These are phyloP conservation scores for Chaetothyriales sp. DNA, from an alignment of 2,329 filamentous ascomycete species.

Conservation along the genomic window DNA sequence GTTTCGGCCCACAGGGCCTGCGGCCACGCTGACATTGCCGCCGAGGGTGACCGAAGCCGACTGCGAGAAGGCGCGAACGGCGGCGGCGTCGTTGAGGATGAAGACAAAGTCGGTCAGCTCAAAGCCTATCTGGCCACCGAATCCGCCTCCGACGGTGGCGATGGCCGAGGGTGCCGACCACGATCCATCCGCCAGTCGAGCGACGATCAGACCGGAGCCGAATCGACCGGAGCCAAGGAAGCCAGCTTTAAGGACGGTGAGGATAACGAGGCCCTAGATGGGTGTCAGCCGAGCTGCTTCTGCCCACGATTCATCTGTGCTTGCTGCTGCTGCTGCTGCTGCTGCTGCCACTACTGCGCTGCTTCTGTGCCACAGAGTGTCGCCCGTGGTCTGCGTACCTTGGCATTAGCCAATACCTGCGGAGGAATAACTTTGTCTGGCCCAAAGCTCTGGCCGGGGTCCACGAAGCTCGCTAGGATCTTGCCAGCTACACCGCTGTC, in stretches of 20 bases:
- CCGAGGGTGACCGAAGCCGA: conserved; percentile 81
- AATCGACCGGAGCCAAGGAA: conserved; percentile 37
- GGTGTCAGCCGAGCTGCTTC: conserved; percentile 4
- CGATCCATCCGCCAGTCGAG: conserved; percentile 32
- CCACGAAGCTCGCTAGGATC: conserved; percentile 87
- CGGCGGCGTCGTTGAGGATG: conserved; percentile 80
- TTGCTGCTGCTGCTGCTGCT: no score
- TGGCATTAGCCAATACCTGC: conserved; percentile 73
- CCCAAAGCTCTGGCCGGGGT: conserved; percentile 81
- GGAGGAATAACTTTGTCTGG: conserved; percentile 96
- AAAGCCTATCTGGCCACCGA: conserved; percentile 37
- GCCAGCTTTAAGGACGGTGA: conserved; percentile 36
- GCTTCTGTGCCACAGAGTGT: not conserved
- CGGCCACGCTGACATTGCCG: conserved; percentile 90
- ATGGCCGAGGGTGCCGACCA: conserved; percentile 38
- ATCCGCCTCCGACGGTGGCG: conserved; percentile 33
- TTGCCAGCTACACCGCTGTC: conserved; percentile 48
- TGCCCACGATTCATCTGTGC: no score
- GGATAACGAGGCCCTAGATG: conserved; percentile 32
- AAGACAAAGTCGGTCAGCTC: conserved; percentile 65
- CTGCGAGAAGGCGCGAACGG: conserved; percentile 88
- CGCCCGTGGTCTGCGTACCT: conserved; percentile 41
- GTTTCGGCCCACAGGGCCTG: conserved; percentile 83
- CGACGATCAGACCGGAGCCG: conserved; percentile 35
- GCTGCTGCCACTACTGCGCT: no score